A percentile compares a stretch with the other conserved stretches of the same genome.
These are phyloP conservation scores for Glutinoglossum americanum DNA, from an alignment of 495 filamentous ascomycete species.

Conservation along the genomic window DNA sequence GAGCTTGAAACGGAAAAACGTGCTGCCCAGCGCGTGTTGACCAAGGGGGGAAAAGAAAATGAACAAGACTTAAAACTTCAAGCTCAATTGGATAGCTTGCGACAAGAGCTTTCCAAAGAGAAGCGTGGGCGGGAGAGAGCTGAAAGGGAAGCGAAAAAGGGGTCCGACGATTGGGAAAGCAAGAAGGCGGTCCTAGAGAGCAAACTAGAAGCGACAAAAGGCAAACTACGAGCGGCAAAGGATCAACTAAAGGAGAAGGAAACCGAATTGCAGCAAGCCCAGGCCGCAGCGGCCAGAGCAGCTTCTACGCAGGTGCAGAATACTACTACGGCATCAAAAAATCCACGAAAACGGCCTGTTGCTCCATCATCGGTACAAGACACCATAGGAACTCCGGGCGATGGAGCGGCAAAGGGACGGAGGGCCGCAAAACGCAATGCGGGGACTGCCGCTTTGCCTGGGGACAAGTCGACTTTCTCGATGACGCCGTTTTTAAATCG, in stretches of 20 bases:
- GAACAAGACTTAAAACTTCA: slow-evolving; percentile 18
- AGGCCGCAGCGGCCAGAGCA: slow-evolving; percentile 22
- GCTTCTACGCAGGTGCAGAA: slow-evolving; percentile 19
- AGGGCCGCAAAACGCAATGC: slow-evolving; percentile 18
- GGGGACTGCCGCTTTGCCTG: slow-evolving; percentile 25
- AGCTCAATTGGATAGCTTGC: slow-evolving; percentile 23
- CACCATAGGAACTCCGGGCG: slow-evolving; percentile 43
- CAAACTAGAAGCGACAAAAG: slow-evolving; percentile 42
- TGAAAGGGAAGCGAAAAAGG: slow-evolving; percentile 20
- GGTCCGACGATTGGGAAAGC: slow-evolving; percentile 26
- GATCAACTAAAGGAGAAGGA: slow-evolving; percentile 44
- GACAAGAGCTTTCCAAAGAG: slow-evolving; percentile 31
- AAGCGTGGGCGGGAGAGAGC: slow-evolving; percentile 18
- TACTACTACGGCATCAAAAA: slow-evolving; percentile 8
- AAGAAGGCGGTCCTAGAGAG: slow-evolving; percentile 37
- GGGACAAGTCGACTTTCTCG: slow-evolving; percentile 77
- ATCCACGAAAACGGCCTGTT: slow-evolving; percentile 26
- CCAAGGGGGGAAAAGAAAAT: slow-evolving; percentile 12
- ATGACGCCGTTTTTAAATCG: slow-evolving; percentile 85
- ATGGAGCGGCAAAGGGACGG: slow-evolving; percentile 22
- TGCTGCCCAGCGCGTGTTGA: slow-evolving; percentile 33
- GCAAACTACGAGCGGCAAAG: slow-evolving; percentile 42
- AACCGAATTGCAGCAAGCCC: slow-evolving; percentile 21
- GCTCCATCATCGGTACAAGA: slow-evolving; percentile 21
- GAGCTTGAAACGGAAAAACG: slow-evolving; percentile 63